A percentile compares a stretch with the other conserved stretches of the same genome.
Conservation (phyloP, 148 eudicot species). For the Silene latifolia region DNA sequence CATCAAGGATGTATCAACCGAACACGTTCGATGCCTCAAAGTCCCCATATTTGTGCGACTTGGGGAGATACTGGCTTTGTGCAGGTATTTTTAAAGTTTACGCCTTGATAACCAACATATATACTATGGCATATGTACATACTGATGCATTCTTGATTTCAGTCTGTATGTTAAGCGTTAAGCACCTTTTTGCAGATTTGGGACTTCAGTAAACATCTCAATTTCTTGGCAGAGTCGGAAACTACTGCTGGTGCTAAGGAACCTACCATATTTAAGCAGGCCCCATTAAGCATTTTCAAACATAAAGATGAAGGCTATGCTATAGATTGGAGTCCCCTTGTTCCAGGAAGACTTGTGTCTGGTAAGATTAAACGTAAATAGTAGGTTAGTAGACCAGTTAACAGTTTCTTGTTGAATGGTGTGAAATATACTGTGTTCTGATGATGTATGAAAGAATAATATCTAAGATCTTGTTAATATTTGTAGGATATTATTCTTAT, state of each 20-base stretch:
- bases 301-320: constrained; percentile 99
- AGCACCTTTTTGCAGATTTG: constrained; percentile 53
- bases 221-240: constrained; percentile 65
- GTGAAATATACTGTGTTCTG: not conserved
- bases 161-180: constrained; percentile 7
- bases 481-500: too few species aligned
- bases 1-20: constrained; percentile 92
- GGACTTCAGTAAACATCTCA: constrained; percentile 79
- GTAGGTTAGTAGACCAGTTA: not conserved
- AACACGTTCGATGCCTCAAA: constrained; percentile 85
- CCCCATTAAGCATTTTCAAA: constrained; percentile 66
- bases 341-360: constrained; percentile 80
- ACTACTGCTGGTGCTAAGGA: constrained; percentile 33
- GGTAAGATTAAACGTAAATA: constrained; percentile 36
- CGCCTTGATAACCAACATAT: not conserved
- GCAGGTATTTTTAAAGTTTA: constrained; percentile 34
- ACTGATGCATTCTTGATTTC: not conserved
- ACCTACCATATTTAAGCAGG: constrained; percentile 49
- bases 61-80: constrained; percentile 89
- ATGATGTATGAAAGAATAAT: too few species aligned
- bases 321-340: constrained; percentile 85
- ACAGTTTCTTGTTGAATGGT: not conserved
- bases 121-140: not conserved
- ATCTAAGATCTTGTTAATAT: too few species aligned
- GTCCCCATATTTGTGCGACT: constrained; percentile 82